Conservation (phyloP, 805 yeast genomes). For the Starmerella stellata region DNA sequence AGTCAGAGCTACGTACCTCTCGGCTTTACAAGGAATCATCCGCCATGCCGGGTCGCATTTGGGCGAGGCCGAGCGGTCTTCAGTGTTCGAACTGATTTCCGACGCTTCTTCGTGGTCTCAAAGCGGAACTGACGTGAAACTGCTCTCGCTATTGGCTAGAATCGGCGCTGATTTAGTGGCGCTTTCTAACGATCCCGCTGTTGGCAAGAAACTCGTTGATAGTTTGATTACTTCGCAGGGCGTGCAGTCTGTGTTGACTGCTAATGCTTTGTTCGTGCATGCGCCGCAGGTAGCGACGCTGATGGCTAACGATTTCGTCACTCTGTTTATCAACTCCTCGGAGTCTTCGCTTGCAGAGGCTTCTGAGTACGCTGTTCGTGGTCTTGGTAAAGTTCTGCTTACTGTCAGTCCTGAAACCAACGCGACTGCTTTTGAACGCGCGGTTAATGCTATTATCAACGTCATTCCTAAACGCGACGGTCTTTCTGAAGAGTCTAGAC, state of each 20-base stretch:
- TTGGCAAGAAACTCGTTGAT: constrained; percentile 24
- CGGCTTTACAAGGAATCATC: constrained; percentile 69
- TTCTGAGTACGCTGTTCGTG: constrained; percentile 57
- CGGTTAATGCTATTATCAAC: constrained; percentile 28
- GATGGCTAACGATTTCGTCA: constrained; percentile 2
- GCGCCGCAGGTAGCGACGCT: constrained; percentile 21
- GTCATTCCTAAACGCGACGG: constrained; percentile 40
- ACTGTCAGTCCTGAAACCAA: constrained; percentile 9
- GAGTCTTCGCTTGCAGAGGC: constrained; percentile 20
- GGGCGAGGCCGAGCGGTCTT: constrained; percentile 51
- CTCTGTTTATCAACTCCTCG: constrained; percentile 4
- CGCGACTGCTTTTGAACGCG: constrained; percentile 23
- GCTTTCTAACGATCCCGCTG: constrained; percentile 27
- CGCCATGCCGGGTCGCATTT: constrained; percentile 59
- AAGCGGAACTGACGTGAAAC: constrained; percentile 19
- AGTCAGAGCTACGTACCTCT: constrained; percentile 57
- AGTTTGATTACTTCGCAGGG: constrained; percentile 10
- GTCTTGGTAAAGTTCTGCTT: constrained; percentile 63
- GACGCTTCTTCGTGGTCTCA: constrained; percentile 34
- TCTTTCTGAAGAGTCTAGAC: constrained; percentile 55
- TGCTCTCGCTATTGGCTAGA: constrained; percentile 26
- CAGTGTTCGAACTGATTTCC: constrained; percentile 56
- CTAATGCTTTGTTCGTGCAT: constrained; percentile 18
- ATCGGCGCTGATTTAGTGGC: constrained; percentile 23
- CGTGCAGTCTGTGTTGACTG: constrained; percentile 14